Evolutionary conservation across 495 filamentous ascomycete species (phyloP).

Genomic region (Penicillium daleae): DNA sequence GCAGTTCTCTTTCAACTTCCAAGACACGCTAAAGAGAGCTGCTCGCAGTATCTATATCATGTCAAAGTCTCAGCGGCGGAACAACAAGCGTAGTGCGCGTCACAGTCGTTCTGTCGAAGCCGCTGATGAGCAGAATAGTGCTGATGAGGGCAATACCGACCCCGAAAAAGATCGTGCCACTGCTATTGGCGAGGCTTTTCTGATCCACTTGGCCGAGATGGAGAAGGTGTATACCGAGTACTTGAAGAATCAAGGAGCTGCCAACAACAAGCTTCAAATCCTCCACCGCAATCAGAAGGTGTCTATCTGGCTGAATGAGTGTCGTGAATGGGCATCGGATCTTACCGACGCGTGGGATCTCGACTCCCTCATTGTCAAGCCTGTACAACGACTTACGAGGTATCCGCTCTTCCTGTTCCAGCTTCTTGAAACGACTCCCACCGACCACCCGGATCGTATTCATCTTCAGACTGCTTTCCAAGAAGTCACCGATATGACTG

Average conservation of each 20-base stretch:
- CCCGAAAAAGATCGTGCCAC: conserved; percentile 78
- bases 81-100: conserved; percentile 54
- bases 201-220: conserved; percentile 71
- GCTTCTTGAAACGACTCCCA: conserved; percentile 76
- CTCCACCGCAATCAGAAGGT: conserved; percentile 76
- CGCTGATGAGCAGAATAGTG: conserved; percentile 28
- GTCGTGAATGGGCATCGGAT: conserved; percentile 82
- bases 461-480: conserved; percentile 64
- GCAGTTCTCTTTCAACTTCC: conserved; percentile 76
- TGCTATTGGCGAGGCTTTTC: conserved; percentile 77
- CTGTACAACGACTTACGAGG: conserved; percentile 87
- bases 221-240: conserved; percentile 86
- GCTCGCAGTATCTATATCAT: conserved; percentile 73
- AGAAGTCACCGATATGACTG: conserved; percentile 69
- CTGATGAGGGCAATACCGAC: conserved; percentile 50
- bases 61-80: conserved; percentile 60
- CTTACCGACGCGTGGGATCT: conserved; percentile 92
- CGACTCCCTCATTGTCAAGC: conserved; percentile 92
- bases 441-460: conserved; percentile 78
- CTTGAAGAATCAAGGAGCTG: conserved; percentile 82
- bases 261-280: conserved; percentile 73
- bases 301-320: conserved; percentile 89
- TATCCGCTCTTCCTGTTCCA: conserved; percentile 84
- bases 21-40: conserved; percentile 76
- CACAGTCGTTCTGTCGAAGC: conserved; percentile 37